Base-by-base conservation (phyloP, 2,329 filamentous ascomycete species). In the Clarireedia monteithiana region DNA sequence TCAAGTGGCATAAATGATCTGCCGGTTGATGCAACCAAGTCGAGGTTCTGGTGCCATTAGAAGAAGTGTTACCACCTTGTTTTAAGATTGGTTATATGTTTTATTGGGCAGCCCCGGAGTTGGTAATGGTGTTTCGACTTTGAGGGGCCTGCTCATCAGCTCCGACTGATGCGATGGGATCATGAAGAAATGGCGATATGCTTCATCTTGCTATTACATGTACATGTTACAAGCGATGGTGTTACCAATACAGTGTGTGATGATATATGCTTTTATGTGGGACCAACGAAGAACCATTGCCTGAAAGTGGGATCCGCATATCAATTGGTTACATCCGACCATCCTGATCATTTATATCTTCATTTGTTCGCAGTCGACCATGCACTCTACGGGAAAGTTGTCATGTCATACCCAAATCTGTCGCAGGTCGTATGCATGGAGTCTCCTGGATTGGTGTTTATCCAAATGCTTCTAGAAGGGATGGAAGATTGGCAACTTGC, bases 381-480 rank as follows among this genome's bases (percentile, higher is more conserved):
- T 34, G 30, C 10, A 12, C 30, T 34, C 30, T 34, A 12, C 30
- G 10, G 30, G 30, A 9, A 34, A 12, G 30, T 34, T 12, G 30
- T 34, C 30, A 12, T 4, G 12, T 34, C 30, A 34, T 20, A 20
- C 20, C 20, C 20, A 20, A 20, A 20, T 20, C 2, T 3, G 20
- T 20, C 20, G 20, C 20, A 0, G 20, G 20, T 20, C 20, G 20
- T 20, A 20, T 34, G 30, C 30, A 34, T 34, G 30, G 30, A 34
- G 10, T 34, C 30, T 34, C 10, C 30, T 34, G 30, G 10, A 3
- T 42, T 17, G 39, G 15, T 20, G 39, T 42, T 42, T 20, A 42
- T 42, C 39, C 15, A 42, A 42, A 42, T 42, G 15, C 46, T 55
- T 55, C 46, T 55, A 55, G 52, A 55, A 55, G 52, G 40, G 20